phyloP scores from a whole-genome alignment of 177 flowering plant species.

The Vitis hybrid region DNA sequence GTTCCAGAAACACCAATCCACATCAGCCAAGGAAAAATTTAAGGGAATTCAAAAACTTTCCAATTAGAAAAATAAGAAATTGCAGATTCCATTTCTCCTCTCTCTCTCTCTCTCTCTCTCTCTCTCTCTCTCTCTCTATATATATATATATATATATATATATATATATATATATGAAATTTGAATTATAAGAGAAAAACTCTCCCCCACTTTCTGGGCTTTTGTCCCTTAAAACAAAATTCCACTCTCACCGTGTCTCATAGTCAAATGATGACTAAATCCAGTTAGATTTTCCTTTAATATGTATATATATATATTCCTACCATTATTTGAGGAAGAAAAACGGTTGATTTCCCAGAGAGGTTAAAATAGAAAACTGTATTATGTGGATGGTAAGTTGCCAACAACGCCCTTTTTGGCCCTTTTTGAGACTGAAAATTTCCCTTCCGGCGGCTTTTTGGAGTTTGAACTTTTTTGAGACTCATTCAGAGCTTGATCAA shows the following conservation, averaged over 20 bases:
- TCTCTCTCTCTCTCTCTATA: no score
- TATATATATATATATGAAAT: no score
- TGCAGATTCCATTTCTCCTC: slow-evolving; percentile 3
- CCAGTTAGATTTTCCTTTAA: slow-evolving; percentile 15
- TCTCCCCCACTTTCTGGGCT: slow-evolving; percentile 29
- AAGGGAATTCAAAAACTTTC: slow-evolving; percentile 14
- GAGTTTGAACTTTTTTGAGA: not conserved
- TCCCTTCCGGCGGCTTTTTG: slow-evolving; percentile 5
- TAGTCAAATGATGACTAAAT: slow-evolving; percentile 6
- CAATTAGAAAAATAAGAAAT: slow-evolving; percentile 11
- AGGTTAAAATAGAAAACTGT: not conserved
- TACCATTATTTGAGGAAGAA: not conserved
- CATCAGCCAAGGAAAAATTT: slow-evolving; percentile 14
- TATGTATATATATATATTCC: not conserved
- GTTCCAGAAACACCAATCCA: slow-evolving; percentile 18
- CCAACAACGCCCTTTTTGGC: slow-evolving; percentile 7
- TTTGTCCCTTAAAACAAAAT: slow-evolving; percentile 15
- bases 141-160: no score
- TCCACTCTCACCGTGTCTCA: not conserved
- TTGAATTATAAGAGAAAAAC: slow-evolving; percentile 3
- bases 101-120: not conserved
- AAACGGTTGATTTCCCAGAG: slow-evolving; percentile 6
- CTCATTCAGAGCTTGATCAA: no score
- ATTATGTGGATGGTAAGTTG: slow-evolving; percentile 12
- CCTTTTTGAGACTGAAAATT: not conserved